A percentile compares a stretch with the other conserved stretches of the same genome.
Evolutionary conservation across 495 filamentous ascomycete species (phyloP).

Genomic region (Amphirosellinia nigrospora): DNA sequence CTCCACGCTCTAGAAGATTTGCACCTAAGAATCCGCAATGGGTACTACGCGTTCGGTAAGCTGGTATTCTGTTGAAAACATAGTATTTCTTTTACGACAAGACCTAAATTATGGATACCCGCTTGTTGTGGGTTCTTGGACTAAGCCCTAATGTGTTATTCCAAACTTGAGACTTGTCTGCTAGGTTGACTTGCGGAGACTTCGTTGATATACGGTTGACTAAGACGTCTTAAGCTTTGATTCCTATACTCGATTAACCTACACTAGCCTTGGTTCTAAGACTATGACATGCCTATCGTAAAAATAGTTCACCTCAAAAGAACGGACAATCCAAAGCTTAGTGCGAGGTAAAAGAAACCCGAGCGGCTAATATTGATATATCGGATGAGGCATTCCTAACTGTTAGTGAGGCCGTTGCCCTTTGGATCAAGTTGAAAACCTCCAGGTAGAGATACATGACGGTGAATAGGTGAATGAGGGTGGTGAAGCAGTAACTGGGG

Average conservation of each 20-base stretch:
- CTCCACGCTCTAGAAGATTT: background rate
- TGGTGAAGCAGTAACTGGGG: background rate
- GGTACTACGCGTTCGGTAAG: slow-evolving; percentile 3
- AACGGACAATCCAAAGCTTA: background rate
- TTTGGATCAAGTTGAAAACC: background rate
- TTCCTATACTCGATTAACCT: background rate
- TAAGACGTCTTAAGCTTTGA: background rate
- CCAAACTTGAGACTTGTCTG: background rate
- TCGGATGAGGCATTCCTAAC: background rate
- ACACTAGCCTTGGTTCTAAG: background rate
- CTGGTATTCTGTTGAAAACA: background rate
- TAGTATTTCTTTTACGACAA: background rate
- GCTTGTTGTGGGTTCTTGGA: background rate
- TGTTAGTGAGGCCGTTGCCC: background rate
- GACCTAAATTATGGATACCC: background rate
- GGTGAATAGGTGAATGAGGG: slow-evolving; percentile 9
- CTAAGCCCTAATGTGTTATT: background rate
- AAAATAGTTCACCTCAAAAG: background rate
- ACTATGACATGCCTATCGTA: background rate
- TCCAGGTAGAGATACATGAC: slow-evolving; percentile 15
- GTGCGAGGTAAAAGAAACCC: background rate
- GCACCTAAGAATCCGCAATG: background rate
- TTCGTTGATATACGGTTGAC: background rate
- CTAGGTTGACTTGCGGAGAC: background rate
- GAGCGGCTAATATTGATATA: background rate